Evolutionary conservation across 805 yeast genomes (phyloP).

Genomic region (Metschnikowia lochheadii): DNA sequence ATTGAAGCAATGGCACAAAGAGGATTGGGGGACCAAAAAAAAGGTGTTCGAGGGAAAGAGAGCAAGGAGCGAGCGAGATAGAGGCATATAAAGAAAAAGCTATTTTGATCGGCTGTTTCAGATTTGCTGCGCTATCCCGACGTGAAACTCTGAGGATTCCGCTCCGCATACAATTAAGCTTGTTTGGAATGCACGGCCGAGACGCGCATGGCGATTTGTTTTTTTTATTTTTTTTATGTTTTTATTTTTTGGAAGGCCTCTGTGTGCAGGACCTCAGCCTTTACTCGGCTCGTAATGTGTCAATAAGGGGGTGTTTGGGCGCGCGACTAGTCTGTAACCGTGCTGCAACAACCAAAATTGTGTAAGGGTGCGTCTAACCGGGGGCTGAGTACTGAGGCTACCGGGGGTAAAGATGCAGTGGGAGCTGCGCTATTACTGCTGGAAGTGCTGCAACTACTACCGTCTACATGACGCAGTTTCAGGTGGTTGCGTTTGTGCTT

Average conservation of each 20-base stretch:
- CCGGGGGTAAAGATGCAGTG: too few relatives aligned
- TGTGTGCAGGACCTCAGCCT: neutral
- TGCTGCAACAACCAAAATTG: too few relatives aligned
- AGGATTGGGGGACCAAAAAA: neutral
- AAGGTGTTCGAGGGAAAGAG: neutral
- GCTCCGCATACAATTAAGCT: conserved; percentile 3
- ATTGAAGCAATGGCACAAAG: neutral
- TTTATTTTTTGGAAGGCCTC: neutral
- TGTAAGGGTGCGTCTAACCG: too few relatives aligned
- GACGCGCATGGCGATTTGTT: conserved; percentile 2
- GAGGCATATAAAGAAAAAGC: neutral
- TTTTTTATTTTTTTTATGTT: neutral
- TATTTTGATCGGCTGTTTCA: conserved; percentile 3
- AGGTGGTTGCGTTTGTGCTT: too few relatives aligned
- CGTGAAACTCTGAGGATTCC: conserved; percentile 1
- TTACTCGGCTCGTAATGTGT: too few relatives aligned
- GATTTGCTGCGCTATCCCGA: neutral
- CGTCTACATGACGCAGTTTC: too few relatives aligned
- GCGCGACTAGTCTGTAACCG: neutral
- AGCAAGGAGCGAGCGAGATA: neutral
- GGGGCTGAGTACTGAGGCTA: too few relatives aligned
- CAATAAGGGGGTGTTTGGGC: neutral
- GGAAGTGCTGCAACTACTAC: too few relatives aligned
- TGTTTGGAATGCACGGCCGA: conserved; percentile 3
- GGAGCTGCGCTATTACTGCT: too few relatives aligned